Evolutionary conservation across 2,329 filamentous ascomycete species (phyloP), one percentile per base, ranked within the genome.

Genomic region (Epichloe sp.): DNA sequence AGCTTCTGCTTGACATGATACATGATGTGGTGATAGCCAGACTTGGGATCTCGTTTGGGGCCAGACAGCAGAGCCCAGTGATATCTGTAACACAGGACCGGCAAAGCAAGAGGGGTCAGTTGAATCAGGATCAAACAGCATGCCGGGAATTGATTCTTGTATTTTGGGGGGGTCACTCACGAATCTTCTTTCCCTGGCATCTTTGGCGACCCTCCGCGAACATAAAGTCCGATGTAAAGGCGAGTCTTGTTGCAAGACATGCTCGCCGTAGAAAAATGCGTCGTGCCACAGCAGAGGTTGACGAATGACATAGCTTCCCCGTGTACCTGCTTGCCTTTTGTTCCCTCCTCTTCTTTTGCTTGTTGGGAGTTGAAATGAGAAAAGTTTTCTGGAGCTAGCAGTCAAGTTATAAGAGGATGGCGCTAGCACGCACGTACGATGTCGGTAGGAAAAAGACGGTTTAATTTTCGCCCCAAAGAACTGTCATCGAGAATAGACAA

Each of bases 161-260:
- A 26, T 34, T 34, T 12, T 11, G 7, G 17, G 26, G 17, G 26
- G 4, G 23, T 19, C 36, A 52, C 52, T 47, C 44, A 54, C 52
- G 49, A 31, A 41, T 54, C 52, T 21, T 54, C 52, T 36, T 47
- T 49, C 19, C 49, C 47, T 4, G 50, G 26, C 52, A 54, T 54
- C 17, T 52, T 49, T 26, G 52, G 44, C 3, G 37, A 26, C 17
- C 46, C 49, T 4, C 52, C 52, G 7, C 52, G 52, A 31, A 54
- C 52, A 40, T 54, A 54, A 10, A 54, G 50, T 17, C 49, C 52
- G 21, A 54, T 19, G 40, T 54, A 54, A 12, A 54, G 50, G n/a
- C 52, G 42, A 26, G 50, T 35, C 23, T 50, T 54, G 31, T 51
- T 47, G 37, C 21, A 49, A 19, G 47, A 31, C 50, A 52, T 42